Evolutionary conservation across 371 early-diverging fungal species (phyloP), one percentile per base, ranked within the genome.

Genomic region (Mucor plumbeus): DNA sequence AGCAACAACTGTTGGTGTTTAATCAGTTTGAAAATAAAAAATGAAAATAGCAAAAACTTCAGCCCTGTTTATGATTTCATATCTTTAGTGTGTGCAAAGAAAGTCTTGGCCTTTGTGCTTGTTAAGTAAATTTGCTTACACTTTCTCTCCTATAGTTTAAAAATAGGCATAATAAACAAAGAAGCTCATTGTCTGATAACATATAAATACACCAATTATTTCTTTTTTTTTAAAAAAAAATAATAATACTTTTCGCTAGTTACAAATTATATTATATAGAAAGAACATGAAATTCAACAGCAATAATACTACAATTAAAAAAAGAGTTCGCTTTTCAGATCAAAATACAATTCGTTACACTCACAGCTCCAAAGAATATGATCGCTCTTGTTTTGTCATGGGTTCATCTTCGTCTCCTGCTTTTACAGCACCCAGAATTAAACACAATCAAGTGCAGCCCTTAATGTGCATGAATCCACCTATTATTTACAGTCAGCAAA

Each of bases 301-400:
- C 5, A 35, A 36, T 57, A 35, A 36, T 57, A 13, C 15, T 57
- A 38, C 35, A n/a, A n/a, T 57, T 17, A 59, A 59, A 50, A 69
- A 67, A 36, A 21, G 38, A 7, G 73, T 73, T 8, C 70, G 65
- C 1, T 73, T 73, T 19, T 63, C 67, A 40, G 47, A 59, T 14
- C 47, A 55, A 1, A 36, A 54, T 48, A 69, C 56, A 0, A 48
- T 67, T 31, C 53, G 33, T 11, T 69, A 64, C 26, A 70, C 71
- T 4, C 65, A 75, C 31, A 65, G 74, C 26, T 9, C 65, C n/a
- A 21, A 47, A 7, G 65, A 70, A 53, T 74, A 74, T 56, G 71
- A 70, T 50, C 68, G 71, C 21, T 62, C 73, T 31, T 65, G 50
- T 14, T 69, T 68, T 59, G 58, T 35, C 21, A 21, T 21, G 5